Evolutionary conservation across 2,329 filamentous ascomycete genomes (phyloP).

Genomic region (Ceratocystis harringtonii): DNA sequence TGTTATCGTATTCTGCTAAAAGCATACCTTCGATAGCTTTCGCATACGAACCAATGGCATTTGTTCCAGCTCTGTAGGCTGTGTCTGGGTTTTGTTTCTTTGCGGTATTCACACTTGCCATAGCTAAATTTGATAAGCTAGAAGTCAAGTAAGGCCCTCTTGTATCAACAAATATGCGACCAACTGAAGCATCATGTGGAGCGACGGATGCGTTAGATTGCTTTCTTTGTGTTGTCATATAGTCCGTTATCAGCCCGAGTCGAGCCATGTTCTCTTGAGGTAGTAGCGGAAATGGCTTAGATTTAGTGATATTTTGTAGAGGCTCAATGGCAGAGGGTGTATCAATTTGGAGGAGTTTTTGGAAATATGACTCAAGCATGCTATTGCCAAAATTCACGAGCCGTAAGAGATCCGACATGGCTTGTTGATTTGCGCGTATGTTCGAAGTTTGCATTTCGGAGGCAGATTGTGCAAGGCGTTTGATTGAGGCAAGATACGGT

Average conservation of each 20-base stretch:
- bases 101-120: constrained; percentile 68
- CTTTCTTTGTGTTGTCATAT: constrained; percentile 49
- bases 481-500: constrained; percentile 78
- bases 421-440: constrained; percentile 78
- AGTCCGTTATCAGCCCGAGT: constrained; percentile 63
- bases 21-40: constrained; percentile 79
- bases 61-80: constrained; percentile 75
- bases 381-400: constrained; percentile 65
- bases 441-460: constrained; percentile 79
- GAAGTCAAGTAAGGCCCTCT: constrained; percentile 73
- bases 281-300: constrained; percentile 68
- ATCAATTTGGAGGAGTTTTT: constrained; percentile 58
- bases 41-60: constrained; percentile 80
- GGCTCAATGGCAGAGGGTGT: constrained; percentile 73
- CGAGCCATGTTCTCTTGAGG: constrained; percentile 61
- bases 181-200: constrained; percentile 51
- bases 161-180: constrained; percentile 71
- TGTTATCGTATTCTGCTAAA: constrained; percentile 76
- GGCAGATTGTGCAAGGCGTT: constrained; percentile 75
- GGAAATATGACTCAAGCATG: constrained; percentile 73
- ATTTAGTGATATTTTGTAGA: constrained; percentile 82
- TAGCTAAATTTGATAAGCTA: constrained; percentile 71
- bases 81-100: constrained; percentile 71
- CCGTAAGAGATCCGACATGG: constrained; percentile 62
- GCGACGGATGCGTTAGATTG: constrained; percentile 25